Conservation (phyloP, 129 eudicot species). For the Chrysanthemum lavandulifolium region DNA sequence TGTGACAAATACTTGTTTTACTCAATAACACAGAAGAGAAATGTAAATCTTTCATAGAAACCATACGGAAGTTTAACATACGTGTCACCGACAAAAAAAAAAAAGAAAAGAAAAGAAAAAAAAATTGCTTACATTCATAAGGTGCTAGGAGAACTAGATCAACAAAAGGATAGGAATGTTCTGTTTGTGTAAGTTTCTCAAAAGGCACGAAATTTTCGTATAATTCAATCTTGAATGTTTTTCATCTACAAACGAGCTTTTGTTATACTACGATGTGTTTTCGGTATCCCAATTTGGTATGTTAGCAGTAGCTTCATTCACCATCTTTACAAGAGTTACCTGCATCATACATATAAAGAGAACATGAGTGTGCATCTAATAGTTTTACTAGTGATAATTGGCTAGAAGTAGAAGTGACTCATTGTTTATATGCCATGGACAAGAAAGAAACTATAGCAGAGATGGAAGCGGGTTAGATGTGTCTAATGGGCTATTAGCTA, state of each 20-base stretch:
- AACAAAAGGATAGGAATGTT: slow-evolving; percentile 13
- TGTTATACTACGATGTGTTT: neutral
- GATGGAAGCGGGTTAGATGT: too few species aligned
- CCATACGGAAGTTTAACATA: neutral
- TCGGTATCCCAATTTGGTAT: slow-evolving; percentile 60
- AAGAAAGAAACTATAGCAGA: too few species aligned
- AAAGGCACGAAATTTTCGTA: slow-evolving; percentile 10
- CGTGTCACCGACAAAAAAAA: slow-evolving; percentile 14
- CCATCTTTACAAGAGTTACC: slow-evolving; percentile 67
- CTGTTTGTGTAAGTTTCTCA: slow-evolving; percentile 18
- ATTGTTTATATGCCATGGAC: neutral
- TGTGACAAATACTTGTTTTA: neutral
- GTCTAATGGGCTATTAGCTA: neutral
- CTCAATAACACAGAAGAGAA: neutral
- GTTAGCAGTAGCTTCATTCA: slow-evolving; percentile 78
- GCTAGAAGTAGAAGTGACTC: neutral
- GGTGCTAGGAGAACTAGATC: neutral
- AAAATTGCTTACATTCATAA: slow-evolving; percentile 17
- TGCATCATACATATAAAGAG: slow-evolving; percentile 23
- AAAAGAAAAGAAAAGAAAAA: too few species aligned
- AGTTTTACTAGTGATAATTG: neutral
- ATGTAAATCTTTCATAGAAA: neutral
- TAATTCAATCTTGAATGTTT: slow-evolving; percentile 19
- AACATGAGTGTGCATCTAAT: neutral
- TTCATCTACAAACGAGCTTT: slow-evolving; percentile 8